Percentiles rank a stretch among this genome's conserved stretches.
Conservation (phyloP, 2,329 filamentous ascomycete species). For the Alternaria viburni region DNA sequence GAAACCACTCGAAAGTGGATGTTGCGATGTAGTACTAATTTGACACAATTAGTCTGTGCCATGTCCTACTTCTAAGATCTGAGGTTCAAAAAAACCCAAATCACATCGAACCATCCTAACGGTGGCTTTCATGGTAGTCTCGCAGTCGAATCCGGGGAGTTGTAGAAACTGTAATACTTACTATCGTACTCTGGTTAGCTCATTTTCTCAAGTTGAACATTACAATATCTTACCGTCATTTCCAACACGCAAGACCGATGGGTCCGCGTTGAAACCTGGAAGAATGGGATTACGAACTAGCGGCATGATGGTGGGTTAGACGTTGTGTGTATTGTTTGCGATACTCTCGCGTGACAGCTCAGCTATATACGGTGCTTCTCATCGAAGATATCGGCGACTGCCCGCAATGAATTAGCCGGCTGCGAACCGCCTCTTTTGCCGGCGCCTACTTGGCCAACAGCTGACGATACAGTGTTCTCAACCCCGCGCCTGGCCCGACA, state of each 20-base stretch:
- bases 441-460: slow-evolving; percentile 9
- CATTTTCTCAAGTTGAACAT: not conserved
- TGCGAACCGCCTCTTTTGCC: slow-evolving; percentile 11
- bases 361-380: not conserved
- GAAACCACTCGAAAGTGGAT: slow-evolving; percentile 68
- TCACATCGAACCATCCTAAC: not conserved
- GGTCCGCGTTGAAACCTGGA: slow-evolving; percentile 68
- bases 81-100: not conserved
- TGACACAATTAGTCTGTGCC: not conserved
- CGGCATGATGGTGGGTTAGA: slow-evolving; percentile 32
- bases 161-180: slow-evolving; percentile 3
- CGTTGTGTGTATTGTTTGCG: not conserved
- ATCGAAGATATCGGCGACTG: not conserved
- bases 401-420: slow-evolving; percentile 10
- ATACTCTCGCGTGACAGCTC: not conserved
- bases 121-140: not conserved
- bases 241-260: slow-evolving; percentile 60
- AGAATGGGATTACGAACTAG: slow-evolving; percentile 59
- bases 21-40: slow-evolving; percentile 63
- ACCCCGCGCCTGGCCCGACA: not conserved
- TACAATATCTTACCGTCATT: slow-evolving; percentile 42
- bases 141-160: not conserved
- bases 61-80: not conserved
- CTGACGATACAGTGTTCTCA: not conserved
- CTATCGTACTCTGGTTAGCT: slow-evolving; percentile 2